A percentile compares a stretch with the other conserved stretches of the same genome.
phyloP scores from a whole-genome alignment of 106 monocot genomes.

The Chionographis japonica region DNA sequence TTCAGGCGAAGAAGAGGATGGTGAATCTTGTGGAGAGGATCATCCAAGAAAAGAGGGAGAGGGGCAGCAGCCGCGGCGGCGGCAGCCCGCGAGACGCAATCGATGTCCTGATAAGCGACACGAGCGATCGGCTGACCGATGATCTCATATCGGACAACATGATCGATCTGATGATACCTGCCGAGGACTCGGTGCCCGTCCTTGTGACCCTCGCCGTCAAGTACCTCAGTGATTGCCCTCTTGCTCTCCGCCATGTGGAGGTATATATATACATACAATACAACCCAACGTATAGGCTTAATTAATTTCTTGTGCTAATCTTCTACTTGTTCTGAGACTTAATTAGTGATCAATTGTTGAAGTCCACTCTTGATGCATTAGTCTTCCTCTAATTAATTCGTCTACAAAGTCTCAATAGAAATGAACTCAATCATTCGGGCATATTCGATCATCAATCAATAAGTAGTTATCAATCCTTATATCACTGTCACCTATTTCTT shows the following conservation, averaged over 20 bases:
- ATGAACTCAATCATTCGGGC: too few relatives aligned
- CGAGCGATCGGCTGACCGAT: slow-evolving; percentile 56
- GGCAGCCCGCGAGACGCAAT: slow-evolving; percentile 39
- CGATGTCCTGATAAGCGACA: slow-evolving; percentile 65
- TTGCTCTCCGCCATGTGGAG: slow-evolving; percentile 59
- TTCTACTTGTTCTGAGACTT: too few relatives aligned
- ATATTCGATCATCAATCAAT: too few relatives aligned
- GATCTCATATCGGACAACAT: slow-evolving; percentile 84
- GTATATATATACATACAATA: slow-evolving; percentile 17
- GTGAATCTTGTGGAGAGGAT: slow-evolving; percentile 54
- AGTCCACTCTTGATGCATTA: too few relatives aligned
- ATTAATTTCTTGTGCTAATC: too few relatives aligned
- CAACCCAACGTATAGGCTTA: too few relatives aligned
- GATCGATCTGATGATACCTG: slow-evolving; percentile 95
- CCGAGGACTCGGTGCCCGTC: slow-evolving; percentile 87
- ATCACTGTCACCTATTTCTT: too few relatives aligned
- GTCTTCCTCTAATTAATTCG: too few relatives aligned
- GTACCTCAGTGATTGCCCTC: slow-evolving; percentile 76
- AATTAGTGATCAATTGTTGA: too few relatives aligned
- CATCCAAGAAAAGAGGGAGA: slow-evolving; percentile 52
- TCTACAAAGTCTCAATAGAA: too few relatives aligned
- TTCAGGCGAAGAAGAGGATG: slow-evolving; percentile 61
- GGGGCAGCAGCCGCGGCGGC: not conserved
- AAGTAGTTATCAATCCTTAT: too few relatives aligned
- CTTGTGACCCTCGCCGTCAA: slow-evolving; percentile 77